Evolutionary conservation across 192 early-diverging fungal species (phyloP).

Genomic region (Coemansia sp.): DNA sequence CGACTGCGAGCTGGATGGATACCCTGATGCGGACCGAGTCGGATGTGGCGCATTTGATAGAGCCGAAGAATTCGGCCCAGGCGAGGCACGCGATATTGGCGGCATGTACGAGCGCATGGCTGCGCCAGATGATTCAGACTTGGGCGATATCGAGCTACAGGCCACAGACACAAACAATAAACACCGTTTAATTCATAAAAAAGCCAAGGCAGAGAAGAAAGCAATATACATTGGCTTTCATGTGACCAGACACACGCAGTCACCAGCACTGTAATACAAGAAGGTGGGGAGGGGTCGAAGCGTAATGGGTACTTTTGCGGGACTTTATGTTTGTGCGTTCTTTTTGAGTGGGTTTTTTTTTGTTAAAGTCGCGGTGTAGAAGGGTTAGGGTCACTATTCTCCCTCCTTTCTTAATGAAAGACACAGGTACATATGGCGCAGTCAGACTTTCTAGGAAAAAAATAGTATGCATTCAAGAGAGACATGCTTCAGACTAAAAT

Average conservation of each 20-base stretch:
- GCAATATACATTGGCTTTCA: neutral
- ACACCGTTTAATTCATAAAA: neutral
- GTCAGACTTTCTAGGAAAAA: neutral
- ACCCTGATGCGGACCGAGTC: slow-evolving; percentile 29
- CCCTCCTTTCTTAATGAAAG: neutral
- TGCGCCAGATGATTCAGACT: slow-evolving; percentile 27
- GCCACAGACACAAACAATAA: neutral
- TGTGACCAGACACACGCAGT: neutral
- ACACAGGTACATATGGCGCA: neutral
- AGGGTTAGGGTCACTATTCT: neutral
- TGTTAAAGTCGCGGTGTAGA: no score
- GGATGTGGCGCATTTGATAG: slow-evolving; percentile 27
- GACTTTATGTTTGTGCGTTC: no score
- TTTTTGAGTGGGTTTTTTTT: no score
- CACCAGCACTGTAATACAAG: neutral
- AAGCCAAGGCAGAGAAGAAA: neutral
- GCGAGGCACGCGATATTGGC: slow-evolving; percentile 40
- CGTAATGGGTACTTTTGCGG: no score
- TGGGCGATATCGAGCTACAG: slow-evolving; percentile 50
- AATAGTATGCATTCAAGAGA: neutral
- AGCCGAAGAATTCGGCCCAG: slow-evolving; percentile 13
- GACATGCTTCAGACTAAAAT: neutral
- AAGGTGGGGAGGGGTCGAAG: no score
- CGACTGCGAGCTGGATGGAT: slow-evolving; percentile 34
- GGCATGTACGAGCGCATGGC: slow-evolving; percentile 34